Evolutionary conservation across 2,329 filamentous ascomycete genomes (phyloP).

Genomic region (Claviceps paspali): DNA sequence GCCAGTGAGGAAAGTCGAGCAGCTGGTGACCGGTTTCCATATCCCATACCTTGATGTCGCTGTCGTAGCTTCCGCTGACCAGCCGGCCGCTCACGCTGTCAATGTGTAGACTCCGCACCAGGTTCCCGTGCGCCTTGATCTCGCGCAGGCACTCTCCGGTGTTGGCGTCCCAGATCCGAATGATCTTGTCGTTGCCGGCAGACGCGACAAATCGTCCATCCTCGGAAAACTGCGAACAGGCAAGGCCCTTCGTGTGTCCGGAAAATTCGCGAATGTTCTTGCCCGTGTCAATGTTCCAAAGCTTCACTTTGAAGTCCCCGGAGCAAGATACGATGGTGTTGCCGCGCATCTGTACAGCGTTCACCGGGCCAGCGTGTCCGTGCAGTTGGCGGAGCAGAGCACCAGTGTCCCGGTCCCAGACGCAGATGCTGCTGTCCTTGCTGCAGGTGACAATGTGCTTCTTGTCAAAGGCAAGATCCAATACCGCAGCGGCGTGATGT

Average conservation of each 20-base stretch:
- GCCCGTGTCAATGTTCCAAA: conserved; percentile 89
- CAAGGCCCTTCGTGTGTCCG: conserved; percentile 82
- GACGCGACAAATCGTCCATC: conserved; percentile 88
- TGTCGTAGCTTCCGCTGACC: conserved; percentile 86
- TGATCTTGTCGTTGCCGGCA: conserved; percentile 87
- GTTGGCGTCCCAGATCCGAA: conserved; percentile 90
- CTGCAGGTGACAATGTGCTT: conserved; percentile 92
- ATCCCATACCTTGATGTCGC: conserved; percentile 89
- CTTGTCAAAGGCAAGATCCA: conserved; percentile 87
- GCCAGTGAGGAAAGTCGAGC: conserved; percentile 85
- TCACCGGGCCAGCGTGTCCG: conserved; percentile 84
- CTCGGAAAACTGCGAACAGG: conserved; percentile 90
- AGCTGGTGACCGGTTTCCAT: conserved; percentile 64
- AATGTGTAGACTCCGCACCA: conserved; percentile 82
- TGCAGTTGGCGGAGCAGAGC: conserved; percentile 60
- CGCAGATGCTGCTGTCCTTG: conserved; percentile 85
- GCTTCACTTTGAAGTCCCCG: conserved; percentile 81
- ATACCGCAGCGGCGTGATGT: conserved; percentile 72
- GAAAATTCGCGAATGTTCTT: conserved; percentile 80
- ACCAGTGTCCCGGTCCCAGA: conserved; percentile 80
- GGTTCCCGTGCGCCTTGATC: conserved; percentile 66
- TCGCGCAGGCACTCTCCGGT: conserved; percentile 72
- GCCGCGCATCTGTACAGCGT: conserved; percentile 87
- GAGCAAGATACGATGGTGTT: conserved; percentile 88
- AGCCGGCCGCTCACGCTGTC: conserved; percentile 77